phyloP scores from a whole-genome alignment of 257 asterid species.

The Coffea eugenioides region DNA sequence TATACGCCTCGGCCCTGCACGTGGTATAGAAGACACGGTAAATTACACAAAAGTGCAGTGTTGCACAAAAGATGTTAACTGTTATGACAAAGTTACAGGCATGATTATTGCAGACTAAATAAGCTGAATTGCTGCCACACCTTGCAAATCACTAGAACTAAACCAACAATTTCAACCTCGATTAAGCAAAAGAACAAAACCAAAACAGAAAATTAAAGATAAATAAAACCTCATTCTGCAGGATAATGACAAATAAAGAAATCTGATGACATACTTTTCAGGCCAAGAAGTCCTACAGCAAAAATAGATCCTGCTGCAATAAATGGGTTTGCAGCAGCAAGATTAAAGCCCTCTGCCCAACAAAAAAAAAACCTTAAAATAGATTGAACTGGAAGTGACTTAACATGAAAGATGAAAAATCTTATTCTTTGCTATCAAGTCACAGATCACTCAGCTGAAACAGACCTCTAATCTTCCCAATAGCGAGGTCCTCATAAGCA shows the following conservation, averaged over 20 bases:
- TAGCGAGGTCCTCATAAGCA: conserved; percentile 63
- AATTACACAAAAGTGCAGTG: conserved; percentile 6
- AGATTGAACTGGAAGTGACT: conserved; percentile 1
- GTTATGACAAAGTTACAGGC: neutral
- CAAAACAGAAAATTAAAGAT: neutral
- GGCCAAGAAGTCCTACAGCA: conserved; percentile 64
- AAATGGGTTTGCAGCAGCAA: conserved; percentile 67
- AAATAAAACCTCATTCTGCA: neutral
- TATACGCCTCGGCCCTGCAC: conserved; percentile 73
- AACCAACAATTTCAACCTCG: neutral
- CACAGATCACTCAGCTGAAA: conserved; percentile 13
- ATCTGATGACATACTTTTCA: conserved; percentile 55
- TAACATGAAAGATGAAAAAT: neutral
- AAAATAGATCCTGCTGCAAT: conserved; percentile 62
- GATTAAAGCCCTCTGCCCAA: conserved; percentile 65
- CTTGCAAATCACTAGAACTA: neutral
- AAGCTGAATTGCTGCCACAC: neutral
- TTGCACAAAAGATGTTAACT: neutral
- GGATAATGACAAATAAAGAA: neutral
- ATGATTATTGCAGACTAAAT: neutral
- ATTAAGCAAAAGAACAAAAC: neutral
- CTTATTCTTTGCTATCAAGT: neutral
- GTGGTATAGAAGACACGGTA: conserved; percentile 25
- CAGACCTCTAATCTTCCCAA: conserved; percentile 78
- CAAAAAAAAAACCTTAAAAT: conserved; percentile 16